A percentile compares a stretch with the other conserved stretches of the same genome.
These are phyloP conservation scores for Colletotrichum caudatum DNA, from an alignment of 2,329 filamentous ascomycete species.

Conservation along the genomic window DNA sequence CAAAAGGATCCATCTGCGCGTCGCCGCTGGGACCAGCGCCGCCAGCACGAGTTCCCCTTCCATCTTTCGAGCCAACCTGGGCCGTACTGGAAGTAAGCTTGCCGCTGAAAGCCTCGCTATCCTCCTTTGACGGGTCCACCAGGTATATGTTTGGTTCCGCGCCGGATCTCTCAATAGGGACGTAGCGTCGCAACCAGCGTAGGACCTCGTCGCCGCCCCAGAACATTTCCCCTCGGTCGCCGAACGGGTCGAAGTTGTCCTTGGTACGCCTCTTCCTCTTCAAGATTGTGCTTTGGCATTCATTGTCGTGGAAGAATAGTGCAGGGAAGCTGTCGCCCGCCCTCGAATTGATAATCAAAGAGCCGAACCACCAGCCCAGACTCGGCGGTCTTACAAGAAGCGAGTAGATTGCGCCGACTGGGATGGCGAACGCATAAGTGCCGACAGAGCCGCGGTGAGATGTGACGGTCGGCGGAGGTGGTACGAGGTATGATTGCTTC, in stretches of 20 bases:
- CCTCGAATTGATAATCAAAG: slow-evolving; percentile 90
- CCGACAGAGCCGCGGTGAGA: slow-evolving; percentile 78
- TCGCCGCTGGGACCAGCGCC: slow-evolving; percentile 62
- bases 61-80: slow-evolving; percentile 57
- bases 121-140: slow-evolving; percentile 87
- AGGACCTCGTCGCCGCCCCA: slow-evolving; percentile 98
- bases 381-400: slow-evolving; percentile 91
- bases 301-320: slow-evolving; percentile 96
- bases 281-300: slow-evolving; percentile 94
- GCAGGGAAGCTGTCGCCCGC: slow-evolving; percentile 94
- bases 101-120: slow-evolving; percentile 82
- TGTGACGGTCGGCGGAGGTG: slow-evolving; percentile 88
- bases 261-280: slow-evolving; percentile 89
- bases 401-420: slow-evolving; percentile 90
- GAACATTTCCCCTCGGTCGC: slow-evolving; percentile 86
- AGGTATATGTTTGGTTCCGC: slow-evolving; percentile 93
- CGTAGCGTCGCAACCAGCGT: slow-evolving; percentile 88
- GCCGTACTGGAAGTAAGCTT: slow-evolving; percentile 65
- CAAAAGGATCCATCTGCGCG: slow-evolving; percentile 89
- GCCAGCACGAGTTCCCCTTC: slow-evolving; percentile 41
- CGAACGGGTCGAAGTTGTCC: slow-evolving; percentile 92
- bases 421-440: slow-evolving; percentile 91
- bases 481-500: slow-evolving; percentile 89
- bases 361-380: slow-evolving; percentile 98
- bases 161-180: slow-evolving; percentile 83